These are phyloP conservation scores for Eutypella sp. DNA, from an alignment of 2,329 filamentous ascomycete species.

Conservation along the genomic window DNA sequence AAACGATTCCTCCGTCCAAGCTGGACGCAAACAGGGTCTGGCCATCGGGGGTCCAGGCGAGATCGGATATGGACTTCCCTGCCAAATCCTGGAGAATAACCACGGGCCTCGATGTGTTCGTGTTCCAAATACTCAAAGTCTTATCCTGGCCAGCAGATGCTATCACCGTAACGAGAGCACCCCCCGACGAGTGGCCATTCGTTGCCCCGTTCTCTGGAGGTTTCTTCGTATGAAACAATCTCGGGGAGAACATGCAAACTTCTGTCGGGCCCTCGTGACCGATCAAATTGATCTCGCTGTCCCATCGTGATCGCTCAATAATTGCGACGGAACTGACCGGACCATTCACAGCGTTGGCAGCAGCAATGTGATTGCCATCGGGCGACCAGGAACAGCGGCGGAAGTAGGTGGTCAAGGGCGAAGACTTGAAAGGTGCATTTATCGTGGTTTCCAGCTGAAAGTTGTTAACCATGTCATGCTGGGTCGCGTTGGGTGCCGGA, in stretches of 20 bases:
- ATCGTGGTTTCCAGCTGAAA: constrained; percentile 95
- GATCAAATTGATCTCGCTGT: constrained; percentile 94
- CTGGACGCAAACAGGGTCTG: constrained; percentile 81
- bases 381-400: constrained; percentile 95
- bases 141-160: constrained; percentile 97
- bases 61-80: constrained; percentile 86
- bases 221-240: constrained; percentile 73
- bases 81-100: constrained; percentile 86
- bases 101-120: constrained; percentile 85
- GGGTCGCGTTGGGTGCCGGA: constrained; percentile 82
- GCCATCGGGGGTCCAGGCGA: constrained; percentile 91
- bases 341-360: constrained; percentile 93
- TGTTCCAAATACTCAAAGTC: constrained; percentile 95
- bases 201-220: constrained; percentile 50
- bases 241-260: constrained; percentile 93
- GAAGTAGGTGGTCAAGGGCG: constrained; percentile 94
- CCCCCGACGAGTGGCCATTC: constrained; percentile 41
- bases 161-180: constrained; percentile 76
- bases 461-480: constrained; percentile 95
- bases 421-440: constrained; percentile 78
- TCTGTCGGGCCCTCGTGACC: constrained; percentile 96
- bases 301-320: constrained; percentile 86
- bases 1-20: constrained; percentile 82
- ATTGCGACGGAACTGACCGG: constrained; percentile 97
- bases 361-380: constrained; percentile 93